A percentile compares a stretch with the other conserved stretches of the same genome.
Conservation (phyloP, 768 basidiomycete genomes). For the Auricularia heimuer region DNA sequence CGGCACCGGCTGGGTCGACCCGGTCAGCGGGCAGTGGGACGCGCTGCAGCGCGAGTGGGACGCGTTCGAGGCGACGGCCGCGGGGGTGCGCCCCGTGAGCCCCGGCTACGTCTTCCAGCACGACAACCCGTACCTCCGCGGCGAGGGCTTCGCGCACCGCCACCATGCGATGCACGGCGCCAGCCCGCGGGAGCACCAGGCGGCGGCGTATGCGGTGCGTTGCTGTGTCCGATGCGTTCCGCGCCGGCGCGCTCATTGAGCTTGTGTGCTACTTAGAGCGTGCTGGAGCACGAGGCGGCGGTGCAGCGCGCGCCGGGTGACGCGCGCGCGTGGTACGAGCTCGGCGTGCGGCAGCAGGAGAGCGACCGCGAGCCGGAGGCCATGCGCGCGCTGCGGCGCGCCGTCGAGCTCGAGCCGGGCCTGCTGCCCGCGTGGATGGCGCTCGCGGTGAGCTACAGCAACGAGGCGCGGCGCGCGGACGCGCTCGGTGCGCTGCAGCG, state of each 20-base stretch:
- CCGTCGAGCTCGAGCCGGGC: conserved; percentile 69
- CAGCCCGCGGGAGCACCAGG: conserved; percentile 14
- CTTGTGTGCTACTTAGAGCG: conserved; percentile 53
- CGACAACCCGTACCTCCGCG: conserved; percentile 69
- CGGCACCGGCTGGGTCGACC: neutral
- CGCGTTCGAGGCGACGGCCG: conserved; percentile 60
- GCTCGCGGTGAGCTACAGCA: conserved; percentile 81
- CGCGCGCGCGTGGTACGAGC: conserved; percentile 75
- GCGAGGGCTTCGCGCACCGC: conserved; percentile 39
- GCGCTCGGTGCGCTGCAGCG: conserved; percentile 72
- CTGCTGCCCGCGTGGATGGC: conserved; percentile 82
- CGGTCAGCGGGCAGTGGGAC: conserved; percentile 44
- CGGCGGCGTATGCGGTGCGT: conserved; percentile 31
- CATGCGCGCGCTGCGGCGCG: conserved; percentile 70
- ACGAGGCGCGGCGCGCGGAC: conserved; percentile 68
- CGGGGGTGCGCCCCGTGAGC: conserved; percentile 46
- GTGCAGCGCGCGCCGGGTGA: conserved; percentile 70
- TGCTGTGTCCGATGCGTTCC: neutral
- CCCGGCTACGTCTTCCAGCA: conserved; percentile 58
- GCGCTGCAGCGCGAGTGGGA: conserved; percentile 73
- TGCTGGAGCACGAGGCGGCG: conserved; percentile 81
- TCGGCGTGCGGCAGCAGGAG: conserved; percentile 96
- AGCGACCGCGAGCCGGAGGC: conserved; percentile 92
- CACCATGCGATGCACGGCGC: conserved; percentile 34
- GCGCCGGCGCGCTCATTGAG: conserved; percentile 4